Evolutionary conservation across 164 flowering plant genomes (phyloP).

Genomic region (Vitis labrusca): DNA sequence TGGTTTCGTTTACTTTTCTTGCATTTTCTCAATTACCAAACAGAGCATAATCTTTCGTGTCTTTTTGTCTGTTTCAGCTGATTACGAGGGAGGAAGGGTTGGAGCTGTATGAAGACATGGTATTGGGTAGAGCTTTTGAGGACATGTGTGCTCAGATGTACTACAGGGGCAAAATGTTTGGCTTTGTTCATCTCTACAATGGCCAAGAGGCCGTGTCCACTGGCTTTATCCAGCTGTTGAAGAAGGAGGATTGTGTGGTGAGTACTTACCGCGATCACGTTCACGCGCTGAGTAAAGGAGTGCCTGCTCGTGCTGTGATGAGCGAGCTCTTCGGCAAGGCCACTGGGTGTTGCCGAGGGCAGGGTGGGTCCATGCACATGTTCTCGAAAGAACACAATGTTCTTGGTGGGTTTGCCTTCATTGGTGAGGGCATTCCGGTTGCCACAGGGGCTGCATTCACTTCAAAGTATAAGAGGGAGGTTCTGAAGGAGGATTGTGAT

Average conservation of each 20-base stretch:
- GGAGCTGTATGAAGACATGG: slow-evolving; percentile 78
- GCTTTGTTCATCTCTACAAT: slow-evolving; percentile 91
- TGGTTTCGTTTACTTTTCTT: not conserved
- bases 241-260: slow-evolving; percentile 59
- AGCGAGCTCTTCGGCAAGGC: slow-evolving; percentile 89
- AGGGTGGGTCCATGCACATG: slow-evolving; percentile 99
- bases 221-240: slow-evolving; percentile 87
- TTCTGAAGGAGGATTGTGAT: slow-evolving; percentile 70
- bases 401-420: slow-evolving; percentile 96
- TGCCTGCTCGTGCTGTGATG: slow-evolving; percentile 84
- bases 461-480: slow-evolving; percentile 75
- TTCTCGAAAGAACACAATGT: slow-evolving; percentile 85
- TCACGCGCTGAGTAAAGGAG: slow-evolving; percentile 89
- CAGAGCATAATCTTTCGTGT: not conserved
- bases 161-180: slow-evolving; percentile 92
- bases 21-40: not conserved
- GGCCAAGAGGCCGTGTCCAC: slow-evolving; percentile 97
- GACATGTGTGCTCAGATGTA: slow-evolving; percentile 99
- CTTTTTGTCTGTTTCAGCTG: slow-evolving; percentile 42
- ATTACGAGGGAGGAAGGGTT: slow-evolving; percentile 78
- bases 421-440: slow-evolving; percentile 94
- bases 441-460: slow-evolving; percentile 96
- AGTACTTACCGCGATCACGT: slow-evolving; percentile 95
- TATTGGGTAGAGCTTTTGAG: slow-evolving; percentile 79
- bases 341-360: slow-evolving; percentile 94